Evolutionary conservation across 345 rosid species (phyloP), one percentile per base, ranked within the genome.

Genomic region (Corchorus olitorius): DNA sequence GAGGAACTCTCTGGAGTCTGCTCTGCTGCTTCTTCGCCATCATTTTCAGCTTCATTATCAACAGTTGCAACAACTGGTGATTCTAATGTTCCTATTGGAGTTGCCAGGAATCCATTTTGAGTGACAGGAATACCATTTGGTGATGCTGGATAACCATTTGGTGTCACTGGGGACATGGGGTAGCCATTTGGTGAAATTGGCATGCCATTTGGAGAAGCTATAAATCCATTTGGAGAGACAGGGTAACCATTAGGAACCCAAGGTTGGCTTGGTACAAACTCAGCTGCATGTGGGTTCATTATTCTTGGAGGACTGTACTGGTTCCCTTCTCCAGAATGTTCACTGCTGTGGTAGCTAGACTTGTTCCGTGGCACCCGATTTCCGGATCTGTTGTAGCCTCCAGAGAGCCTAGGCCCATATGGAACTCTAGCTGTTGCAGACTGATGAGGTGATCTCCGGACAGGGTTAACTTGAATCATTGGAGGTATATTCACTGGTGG

Each of bases 231-330:
- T 68, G 91, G 93, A 58, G 94, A 85, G 73, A 89, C 81, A 17
- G 90, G 88, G 83, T 88, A 92, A 73, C 96, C 94, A 80, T 88
- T 88, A 34, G 93, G 83, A 76, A 92, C 82, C 99, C 99, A 96
- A 71, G 98, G 92, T 80, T 89, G 97, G 75, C 93, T 81, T 22
- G 97, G 99, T 49, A 93, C 84, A 76, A 90, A 96, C 86, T 92
- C 98, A 70, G 92, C 97, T 1, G 98, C 99, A 82, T 96, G 98
- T n/a, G 99, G 98, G 79, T 93, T 96, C 99, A 96, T 93, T 78
- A 96, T 86, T 81, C 87, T 86, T 59, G 90, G 93, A 60, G 91
- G 89, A 79, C 83, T 85, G 74, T 83, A 88, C 77, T 76, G 86
- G 80, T 82, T 85, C 46, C 87, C 90, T 72, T 89, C 94, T 1